Base-by-base conservation (phyloP, 257 asterid genomes). In the Marsdenia floribunda region DNA sequence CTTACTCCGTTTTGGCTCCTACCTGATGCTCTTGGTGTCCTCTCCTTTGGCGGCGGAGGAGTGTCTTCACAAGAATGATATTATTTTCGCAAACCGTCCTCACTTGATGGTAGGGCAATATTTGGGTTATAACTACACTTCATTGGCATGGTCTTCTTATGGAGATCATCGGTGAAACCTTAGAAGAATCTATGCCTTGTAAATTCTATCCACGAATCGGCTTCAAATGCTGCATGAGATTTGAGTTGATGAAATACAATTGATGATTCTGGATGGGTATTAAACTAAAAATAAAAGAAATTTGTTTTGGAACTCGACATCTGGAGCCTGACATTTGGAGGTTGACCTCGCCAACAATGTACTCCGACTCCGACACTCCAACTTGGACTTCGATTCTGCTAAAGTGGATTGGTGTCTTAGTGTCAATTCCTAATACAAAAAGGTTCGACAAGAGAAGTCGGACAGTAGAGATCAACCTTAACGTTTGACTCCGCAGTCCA, bases 141-240 rank as follows among this genome's bases (percentile, higher is more conserved):
- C 91, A 19, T 5, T 91, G 6, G 87, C 72, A 9, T 86, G 90
- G 89, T 11, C 86, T 2, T 72, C 93, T 4, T 89, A 89, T 71
- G 89, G 91, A 13, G 89, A 85, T 50, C 93, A 85, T 71, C 89
- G 95, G 96, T 76, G 92, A 13, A 91, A 87, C 73, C 80, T 89
- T 0, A 86, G 96, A 0, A 88, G 77, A 54, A 83, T 89, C 5
- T 74, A 90, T 1, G 77, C 87, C 0, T 57, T 84, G 58, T 93
- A 91, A 79, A 77, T 91, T 16, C 35, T 91, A 5, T 91, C 97
- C 5, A 47, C 86, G 0, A 86, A 86, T 73, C 71, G 88, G 68
- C 86, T 91, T 29, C 91, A 89, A 44, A 14, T 76, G 83, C 87
- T 91, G 10, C 88, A 81, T 3, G 70, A 76, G 38, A 88, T 87